Evolutionary conservation across 2,329 filamentous ascomycete genomes (phyloP).

Genomic region (Cladosporium sp.): DNA sequence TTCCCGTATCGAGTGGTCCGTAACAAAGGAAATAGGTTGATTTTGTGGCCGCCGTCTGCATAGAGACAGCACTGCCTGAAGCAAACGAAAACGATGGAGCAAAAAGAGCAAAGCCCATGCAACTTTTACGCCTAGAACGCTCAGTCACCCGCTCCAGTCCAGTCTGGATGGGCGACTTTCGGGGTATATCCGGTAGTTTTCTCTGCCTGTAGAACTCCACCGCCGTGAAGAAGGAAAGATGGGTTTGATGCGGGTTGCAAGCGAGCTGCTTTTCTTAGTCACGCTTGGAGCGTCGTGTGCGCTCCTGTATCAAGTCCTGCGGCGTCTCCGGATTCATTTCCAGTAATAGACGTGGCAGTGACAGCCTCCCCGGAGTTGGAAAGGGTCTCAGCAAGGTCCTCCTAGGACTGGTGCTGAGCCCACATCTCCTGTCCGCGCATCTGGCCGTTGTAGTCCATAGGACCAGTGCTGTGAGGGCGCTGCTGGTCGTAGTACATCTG

Average conservation of each 20-base stretch:
- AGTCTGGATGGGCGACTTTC: conserved; percentile 14
- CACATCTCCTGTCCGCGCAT: conserved; percentile 56
- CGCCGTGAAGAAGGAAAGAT: conserved; percentile 19
- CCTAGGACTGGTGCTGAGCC: conserved; percentile 45
- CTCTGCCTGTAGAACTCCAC: conserved; percentile 19
- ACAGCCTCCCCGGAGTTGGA: neutral
- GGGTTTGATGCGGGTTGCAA: conserved; percentile 7
- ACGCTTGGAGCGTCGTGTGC: neutral
- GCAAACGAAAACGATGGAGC: conserved; percentile 6
- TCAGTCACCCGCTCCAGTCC: conserved; percentile 16
- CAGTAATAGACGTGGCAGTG: neutral
- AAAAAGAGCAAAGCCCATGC: conserved; percentile 18
- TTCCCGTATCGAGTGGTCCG: conserved; percentile 1
- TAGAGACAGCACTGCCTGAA: neutral
- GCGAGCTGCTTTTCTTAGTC: conserved; percentile 13
- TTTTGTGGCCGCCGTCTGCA: conserved; percentile 4
- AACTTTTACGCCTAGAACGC: conserved; percentile 18
- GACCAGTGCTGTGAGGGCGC: conserved; percentile 70
- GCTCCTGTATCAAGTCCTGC: conserved; percentile 2
- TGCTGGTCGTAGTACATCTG: conserved; percentile 73
- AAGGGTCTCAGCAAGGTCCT: neutral
- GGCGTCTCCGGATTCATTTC: conserved; percentile 5
- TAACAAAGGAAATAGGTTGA: conserved; percentile 10
- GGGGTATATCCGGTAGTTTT: conserved; percentile 20
- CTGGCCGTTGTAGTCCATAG: conserved; percentile 61